These are phyloP conservation scores for Elsinoe ampelina DNA, from an alignment of 2,329 filamentous ascomycete species.

Conservation along the genomic window DNA sequence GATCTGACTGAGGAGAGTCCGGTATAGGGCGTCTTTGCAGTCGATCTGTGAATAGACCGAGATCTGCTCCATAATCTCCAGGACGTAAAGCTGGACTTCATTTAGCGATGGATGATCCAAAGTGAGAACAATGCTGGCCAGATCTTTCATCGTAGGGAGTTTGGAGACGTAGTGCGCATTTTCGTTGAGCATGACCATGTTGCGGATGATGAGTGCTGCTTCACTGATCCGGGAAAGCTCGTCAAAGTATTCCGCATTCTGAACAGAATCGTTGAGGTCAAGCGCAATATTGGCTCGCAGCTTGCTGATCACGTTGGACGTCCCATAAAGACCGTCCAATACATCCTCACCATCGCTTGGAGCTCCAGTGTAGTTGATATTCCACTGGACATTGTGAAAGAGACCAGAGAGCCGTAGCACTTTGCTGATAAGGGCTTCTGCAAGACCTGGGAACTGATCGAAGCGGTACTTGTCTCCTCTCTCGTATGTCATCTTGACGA, in stretches of 20 bases:
- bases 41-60: conserved; percentile 70
- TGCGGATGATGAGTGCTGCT: conserved; percentile 77
- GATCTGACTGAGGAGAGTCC: conserved; percentile 52
- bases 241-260: conserved; percentile 61
- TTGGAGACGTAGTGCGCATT: conserved; percentile 76
- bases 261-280: conserved; percentile 57
- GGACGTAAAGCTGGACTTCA: conserved; percentile 80
- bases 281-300: conserved; percentile 52
- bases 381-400: conserved; percentile 77
- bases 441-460: conserved; percentile 78
- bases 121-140: conserved; percentile 72
- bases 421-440: conserved; percentile 80
- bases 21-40: conserved; percentile 68
- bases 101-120: conserved; percentile 66
- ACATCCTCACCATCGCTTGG: conserved; percentile 44
- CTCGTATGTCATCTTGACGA: conserved; percentile 93
- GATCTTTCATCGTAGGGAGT: conserved; percentile 66
- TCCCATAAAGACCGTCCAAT: conserved; percentile 58
- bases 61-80: conserved; percentile 86
- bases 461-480: conserved; percentile 94
- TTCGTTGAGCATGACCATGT: conserved; percentile 89
- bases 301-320: conserved; percentile 60
- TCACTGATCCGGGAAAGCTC: conserved; percentile 71
- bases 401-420: conserved; percentile 67
- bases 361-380: conserved; percentile 55